Percentiles rank a stretch among this genome's conserved stretches.
These are phyloP conservation scores for Solanum bulbocastanum DNA, from an alignment of 257 asterid genomes.

Conservation along the genomic window DNA sequence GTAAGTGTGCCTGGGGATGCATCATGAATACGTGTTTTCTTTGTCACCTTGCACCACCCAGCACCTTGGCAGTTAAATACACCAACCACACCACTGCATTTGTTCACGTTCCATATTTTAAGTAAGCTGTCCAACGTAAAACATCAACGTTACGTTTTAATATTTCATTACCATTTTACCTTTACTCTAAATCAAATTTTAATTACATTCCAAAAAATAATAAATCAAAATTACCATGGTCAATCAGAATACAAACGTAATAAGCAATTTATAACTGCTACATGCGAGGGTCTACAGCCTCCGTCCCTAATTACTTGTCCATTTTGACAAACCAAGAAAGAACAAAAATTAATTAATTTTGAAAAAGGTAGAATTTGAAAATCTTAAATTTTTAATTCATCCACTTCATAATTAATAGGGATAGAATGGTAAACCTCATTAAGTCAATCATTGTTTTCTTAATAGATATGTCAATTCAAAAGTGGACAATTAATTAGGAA, in stretches of 20 bases:
- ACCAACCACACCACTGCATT: conserved; percentile 72
- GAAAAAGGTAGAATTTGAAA: too few relatives aligned
- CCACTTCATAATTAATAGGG: too few relatives aligned
- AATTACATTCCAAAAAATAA: neutral
- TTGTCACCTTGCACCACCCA: conserved; percentile 78
- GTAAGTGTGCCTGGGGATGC: conserved; percentile 85
- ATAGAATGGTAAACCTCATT: too few relatives aligned
- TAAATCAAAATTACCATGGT: neutral
- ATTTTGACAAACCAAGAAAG: too few relatives aligned
- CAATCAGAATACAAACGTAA: neutral
- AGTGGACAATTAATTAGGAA: neutral
- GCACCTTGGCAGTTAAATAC: conserved; percentile 99
- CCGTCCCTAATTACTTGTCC: neutral
- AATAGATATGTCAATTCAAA: too few relatives aligned
- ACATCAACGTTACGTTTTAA: neutral
- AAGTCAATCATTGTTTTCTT: too few relatives aligned
- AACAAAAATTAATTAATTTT: too few relatives aligned
- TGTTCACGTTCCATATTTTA: conserved; percentile 83
- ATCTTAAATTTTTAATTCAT: too few relatives aligned
- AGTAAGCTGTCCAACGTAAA: conserved; percentile 57
- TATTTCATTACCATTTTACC: neutral
- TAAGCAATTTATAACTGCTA: neutral
- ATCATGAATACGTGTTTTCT: conserved; percentile 84
- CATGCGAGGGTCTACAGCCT: neutral
- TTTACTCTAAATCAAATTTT: neutral